A percentile compares a stretch with the other conserved stretches of the same genome.
phyloP scores from a whole-genome alignment of 2,329 filamentous ascomycete genomes.

The Calonectria leucothoes region DNA sequence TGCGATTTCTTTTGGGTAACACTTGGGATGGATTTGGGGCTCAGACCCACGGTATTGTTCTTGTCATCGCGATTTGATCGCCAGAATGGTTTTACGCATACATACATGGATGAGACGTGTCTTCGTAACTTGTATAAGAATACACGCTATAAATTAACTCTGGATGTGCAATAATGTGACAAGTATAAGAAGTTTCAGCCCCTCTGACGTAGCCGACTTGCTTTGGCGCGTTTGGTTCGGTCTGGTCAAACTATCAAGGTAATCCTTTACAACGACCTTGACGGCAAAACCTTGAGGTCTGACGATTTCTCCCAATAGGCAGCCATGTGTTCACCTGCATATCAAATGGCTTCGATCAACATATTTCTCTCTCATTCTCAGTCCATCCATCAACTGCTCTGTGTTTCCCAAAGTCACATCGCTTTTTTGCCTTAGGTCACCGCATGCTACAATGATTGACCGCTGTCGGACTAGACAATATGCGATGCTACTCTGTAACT shows the following conservation, averaged over 20 bases:
- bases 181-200: too few relatives aligned
- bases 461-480: not conserved
- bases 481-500: not conserved
- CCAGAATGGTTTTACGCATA: constrained; percentile 19
- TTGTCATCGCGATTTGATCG: constrained; percentile 24
- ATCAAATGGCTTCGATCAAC: not conserved
- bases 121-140: constrained; percentile 13
- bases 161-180: not conserved
- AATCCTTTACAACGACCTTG: too few relatives aligned
- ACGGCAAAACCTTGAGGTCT: too few relatives aligned
- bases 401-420: not conserved
- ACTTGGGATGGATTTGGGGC: constrained; percentile 32
- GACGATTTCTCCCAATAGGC: too few relatives aligned
- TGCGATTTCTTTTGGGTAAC: constrained; percentile 45
- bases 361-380: constrained; percentile 5
- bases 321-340: not conserved
- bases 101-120: constrained; percentile 8
- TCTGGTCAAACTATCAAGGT: not conserved
- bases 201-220: too few relatives aligned
- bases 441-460: not conserved
- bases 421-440: not conserved
- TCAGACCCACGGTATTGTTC: constrained; percentile 31
- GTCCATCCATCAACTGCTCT: not conserved
- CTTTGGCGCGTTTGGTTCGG: too few relatives aligned
- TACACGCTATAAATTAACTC: constrained; percentile 20